Evolutionary conservation across 2,329 filamentous ascomycete genomes (phyloP).

Genomic region (Cryphonectria japonica): DNA sequence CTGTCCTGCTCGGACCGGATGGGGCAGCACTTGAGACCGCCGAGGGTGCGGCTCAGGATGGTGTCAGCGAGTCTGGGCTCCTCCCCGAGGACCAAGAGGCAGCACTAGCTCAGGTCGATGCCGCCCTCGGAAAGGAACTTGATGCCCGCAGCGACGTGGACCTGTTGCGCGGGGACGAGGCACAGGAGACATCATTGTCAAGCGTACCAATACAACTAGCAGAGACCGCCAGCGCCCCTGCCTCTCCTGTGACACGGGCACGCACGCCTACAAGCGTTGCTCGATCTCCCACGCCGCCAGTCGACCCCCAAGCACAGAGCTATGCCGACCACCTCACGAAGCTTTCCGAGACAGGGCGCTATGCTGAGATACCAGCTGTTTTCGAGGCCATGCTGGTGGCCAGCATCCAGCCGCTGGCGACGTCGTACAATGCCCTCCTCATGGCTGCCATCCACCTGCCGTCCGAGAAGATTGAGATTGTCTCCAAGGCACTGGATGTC

Average conservation of each 20-base stretch:
- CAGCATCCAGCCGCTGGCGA: conserved; percentile 77
- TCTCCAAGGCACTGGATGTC: conserved; percentile 89
- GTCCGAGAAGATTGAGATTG: conserved; percentile 76
- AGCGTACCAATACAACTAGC: conserved; percentile 41
- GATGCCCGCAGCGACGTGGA: conserved; percentile 53
- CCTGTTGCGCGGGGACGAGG: conserved; percentile 37
- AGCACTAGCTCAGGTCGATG: conserved; percentile 80
- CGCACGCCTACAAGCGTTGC: conserved; percentile 51
- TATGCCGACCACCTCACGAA: conserved; percentile 81
- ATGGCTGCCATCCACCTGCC: conserved; percentile 84
- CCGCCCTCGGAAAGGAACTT: conserved; percentile 80
- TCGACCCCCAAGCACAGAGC: conserved; percentile 66
- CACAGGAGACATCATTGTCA: conserved; percentile 48
- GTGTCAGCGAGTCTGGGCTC: conserved; percentile 38
- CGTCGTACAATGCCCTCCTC: conserved; percentile 91
- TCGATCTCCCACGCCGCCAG: conserved; percentile 63
- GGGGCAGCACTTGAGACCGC: conserved; percentile 40
- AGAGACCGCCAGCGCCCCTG: conserved; percentile 39
- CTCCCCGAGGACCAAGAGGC: conserved; percentile 56
- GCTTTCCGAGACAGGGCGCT: conserved; percentile 72
- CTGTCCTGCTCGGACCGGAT: conserved; percentile 54
- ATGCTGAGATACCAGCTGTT: conserved; percentile 84
- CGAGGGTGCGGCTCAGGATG: conserved; percentile 41
- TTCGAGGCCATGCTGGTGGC: conserved; percentile 90
- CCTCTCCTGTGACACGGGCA: conserved; percentile 48